A percentile compares a stretch with the other conserved stretches of the same genome.
phyloP scores from a whole-genome alignment of 192 early-diverging fungal species.

The Jimgerdemannia lactiflua region DNA sequence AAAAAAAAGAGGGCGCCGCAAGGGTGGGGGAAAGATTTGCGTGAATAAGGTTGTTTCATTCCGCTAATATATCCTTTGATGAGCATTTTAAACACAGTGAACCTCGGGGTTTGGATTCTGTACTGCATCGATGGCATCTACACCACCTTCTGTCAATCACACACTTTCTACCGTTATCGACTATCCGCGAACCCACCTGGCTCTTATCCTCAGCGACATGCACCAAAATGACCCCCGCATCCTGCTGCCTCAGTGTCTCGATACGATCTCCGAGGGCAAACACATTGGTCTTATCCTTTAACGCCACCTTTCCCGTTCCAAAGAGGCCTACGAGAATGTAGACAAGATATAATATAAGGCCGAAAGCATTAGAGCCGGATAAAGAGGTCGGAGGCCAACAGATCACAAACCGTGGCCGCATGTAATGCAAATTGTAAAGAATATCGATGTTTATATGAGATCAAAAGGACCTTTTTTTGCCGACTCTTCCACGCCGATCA shows the following conservation, averaged over 20 bases:
- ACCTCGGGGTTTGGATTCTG: neutral
- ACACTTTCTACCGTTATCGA: no score
- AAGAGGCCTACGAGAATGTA: conserved; percentile 47
- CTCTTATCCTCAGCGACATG: conserved; percentile 78
- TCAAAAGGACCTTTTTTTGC: conserved; percentile 51
- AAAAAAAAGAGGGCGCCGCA: neutral
- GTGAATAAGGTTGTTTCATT: neutral
- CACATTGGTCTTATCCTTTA: conserved; percentile 81
- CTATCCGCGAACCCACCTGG: conserved; percentile 36
- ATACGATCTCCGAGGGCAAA: conserved; percentile 86
- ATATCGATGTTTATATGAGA: neutral
- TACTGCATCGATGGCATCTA: conserved; percentile 1
- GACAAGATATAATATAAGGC: neutral
- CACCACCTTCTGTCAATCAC: neutral
- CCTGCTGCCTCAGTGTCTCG: conserved; percentile 65
- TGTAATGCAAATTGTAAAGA: neutral
- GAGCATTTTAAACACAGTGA: no score
- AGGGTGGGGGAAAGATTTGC: neutral
- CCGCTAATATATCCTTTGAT: no score
- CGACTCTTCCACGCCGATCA: conserved; percentile 86
- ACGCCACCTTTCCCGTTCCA: conserved; percentile 58
- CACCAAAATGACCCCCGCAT: conserved; percentile 85
- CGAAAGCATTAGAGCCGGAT: neutral
- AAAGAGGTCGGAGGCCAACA: no score
- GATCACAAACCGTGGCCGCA: neutral